Percentiles rank a stretch among this genome's conserved stretches.
Evolutionary conservation across 805 yeast genomes (phyloP).

Genomic region (Dipodascopsis uninucleata): DNA sequence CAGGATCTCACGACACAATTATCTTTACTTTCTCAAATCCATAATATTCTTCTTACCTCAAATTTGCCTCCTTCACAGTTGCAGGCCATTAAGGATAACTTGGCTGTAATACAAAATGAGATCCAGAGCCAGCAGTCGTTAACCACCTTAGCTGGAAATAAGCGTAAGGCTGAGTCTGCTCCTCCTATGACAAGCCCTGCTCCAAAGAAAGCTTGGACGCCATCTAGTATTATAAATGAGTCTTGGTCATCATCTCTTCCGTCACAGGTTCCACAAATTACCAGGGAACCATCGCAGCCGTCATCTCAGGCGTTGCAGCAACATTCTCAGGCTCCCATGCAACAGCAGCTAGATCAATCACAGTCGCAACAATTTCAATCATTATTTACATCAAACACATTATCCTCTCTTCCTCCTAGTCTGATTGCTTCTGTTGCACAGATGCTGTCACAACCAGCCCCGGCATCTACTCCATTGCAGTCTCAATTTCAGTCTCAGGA

Average conservation of each 20-base stretch:
- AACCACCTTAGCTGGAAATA: no score
- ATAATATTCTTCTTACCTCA: constrained; percentile 20
- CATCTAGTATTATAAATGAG: constrained; percentile 3
- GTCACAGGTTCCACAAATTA: constrained; percentile 4
- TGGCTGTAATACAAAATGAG: constrained; percentile 14
- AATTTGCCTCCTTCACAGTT: constrained; percentile 24
- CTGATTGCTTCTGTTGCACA: constrained; percentile 18
- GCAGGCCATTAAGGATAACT: constrained; percentile 16
- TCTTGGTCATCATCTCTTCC: no score
- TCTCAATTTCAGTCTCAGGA: no score
- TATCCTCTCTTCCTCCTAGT: constrained; percentile 8
- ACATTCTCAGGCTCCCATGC: constrained; percentile 6
- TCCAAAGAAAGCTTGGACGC: constrained; percentile 18
- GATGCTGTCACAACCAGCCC: constrained; percentile 1
- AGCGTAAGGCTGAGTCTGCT: constrained; percentile 15
- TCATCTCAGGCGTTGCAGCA: constrained; percentile 4
- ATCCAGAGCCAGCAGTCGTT: constrained; percentile 3
- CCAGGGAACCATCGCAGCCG: constrained; percentile 17
- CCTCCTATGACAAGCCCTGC: constrained; percentile 6
- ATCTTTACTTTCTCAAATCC: constrained; percentile 25
- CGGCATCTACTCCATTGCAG: background rate
- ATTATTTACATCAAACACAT: background rate
- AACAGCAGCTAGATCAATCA: constrained; percentile 1
- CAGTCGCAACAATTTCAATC: background rate
- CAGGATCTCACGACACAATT: constrained; percentile 32